A percentile compares a stretch with the other conserved stretches of the same genome.
phyloP scores from a whole-genome alignment of 2,329 filamentous ascomycete species.

The Cercospora beticola region DNA sequence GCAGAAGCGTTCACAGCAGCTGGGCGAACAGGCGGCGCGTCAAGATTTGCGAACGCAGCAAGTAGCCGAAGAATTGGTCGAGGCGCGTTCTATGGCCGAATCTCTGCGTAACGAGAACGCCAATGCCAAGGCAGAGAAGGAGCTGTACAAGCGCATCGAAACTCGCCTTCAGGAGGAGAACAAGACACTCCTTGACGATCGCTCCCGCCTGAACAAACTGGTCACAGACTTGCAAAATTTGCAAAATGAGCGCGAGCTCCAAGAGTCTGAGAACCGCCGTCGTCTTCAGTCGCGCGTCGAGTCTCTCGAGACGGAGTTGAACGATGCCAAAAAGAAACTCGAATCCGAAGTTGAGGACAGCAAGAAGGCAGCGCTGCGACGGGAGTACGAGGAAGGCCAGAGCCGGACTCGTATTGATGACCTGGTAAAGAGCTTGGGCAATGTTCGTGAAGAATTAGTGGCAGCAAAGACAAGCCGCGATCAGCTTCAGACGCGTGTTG shows the following conservation, averaged over 20 bases:
- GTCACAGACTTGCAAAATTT: constrained; percentile 83
- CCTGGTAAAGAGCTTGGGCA: constrained; percentile 73
- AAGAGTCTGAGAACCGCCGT: constrained; percentile 77
- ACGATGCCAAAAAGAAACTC: constrained; percentile 76
- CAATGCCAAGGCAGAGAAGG: constrained; percentile 92
- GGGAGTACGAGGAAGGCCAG: constrained; percentile 87
- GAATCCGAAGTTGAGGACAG: constrained; percentile 78
- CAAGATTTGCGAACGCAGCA: constrained; percentile 90
- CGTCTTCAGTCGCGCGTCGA: constrained; percentile 78
- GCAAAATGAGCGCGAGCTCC: constrained; percentile 85
- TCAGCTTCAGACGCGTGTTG: constrained; percentile 82
- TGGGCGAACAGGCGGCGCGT: constrained; percentile 81
- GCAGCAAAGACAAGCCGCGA: constrained; percentile 84
- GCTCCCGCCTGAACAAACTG: constrained; percentile 76
- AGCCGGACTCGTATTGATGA: constrained; percentile 91
- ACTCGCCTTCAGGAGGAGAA: constrained; percentile 85
- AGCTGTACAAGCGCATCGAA: constrained; percentile 91
- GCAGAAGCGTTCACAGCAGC: constrained; percentile 73
- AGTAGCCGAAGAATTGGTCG: constrained; percentile 87
- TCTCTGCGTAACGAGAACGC: constrained; percentile 86
- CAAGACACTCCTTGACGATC: constrained; percentile 78
- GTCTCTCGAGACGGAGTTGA: constrained; percentile 73
- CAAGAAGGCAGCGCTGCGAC: constrained; percentile 77
- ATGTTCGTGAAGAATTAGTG: constrained; percentile 82
- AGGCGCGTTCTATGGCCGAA: constrained; percentile 76